Evolutionary conservation across 139 green algal species (phyloP).

Genomic region (Parachlorella kessleri): DNA sequence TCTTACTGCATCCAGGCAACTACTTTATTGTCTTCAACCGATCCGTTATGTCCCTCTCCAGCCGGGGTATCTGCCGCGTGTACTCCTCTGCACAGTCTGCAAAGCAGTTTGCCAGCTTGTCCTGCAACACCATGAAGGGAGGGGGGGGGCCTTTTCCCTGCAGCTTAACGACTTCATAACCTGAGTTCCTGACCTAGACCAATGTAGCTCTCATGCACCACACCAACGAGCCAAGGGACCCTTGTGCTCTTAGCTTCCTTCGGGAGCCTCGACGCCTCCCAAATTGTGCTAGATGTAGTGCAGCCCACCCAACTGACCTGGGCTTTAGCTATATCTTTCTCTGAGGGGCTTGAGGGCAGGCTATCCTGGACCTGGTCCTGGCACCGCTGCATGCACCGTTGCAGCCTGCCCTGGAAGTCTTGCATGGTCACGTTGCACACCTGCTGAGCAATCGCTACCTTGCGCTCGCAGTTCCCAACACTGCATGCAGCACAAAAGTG

Average conservation of each 20-base stretch:
- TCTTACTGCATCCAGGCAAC: no score
- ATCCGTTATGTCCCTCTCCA: conserved; percentile 20
- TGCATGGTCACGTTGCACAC: conserved; percentile 21
- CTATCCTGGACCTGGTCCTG: conserved; percentile 42
- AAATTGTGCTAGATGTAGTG: no score
- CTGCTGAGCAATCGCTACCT: conserved; percentile 26
- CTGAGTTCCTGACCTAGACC: no score
- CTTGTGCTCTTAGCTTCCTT: no score
- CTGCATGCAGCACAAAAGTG: background rate
- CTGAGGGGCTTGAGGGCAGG: conserved; percentile 27
- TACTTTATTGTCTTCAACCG: conserved; percentile 18
- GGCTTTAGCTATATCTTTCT: conserved; percentile 46
- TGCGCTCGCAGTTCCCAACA: conserved; percentile 21
- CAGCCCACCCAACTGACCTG: no score
- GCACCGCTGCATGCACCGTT: conserved; percentile 42
- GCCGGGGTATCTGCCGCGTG: conserved; percentile 38
- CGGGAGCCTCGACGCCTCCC: no score
- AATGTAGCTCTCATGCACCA: no score
- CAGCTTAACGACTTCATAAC: no score
- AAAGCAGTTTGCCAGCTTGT: conserved; percentile 34
- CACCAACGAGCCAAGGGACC: no score
- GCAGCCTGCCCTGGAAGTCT: conserved; percentile 45
- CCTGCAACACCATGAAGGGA: conserved; percentile 34
- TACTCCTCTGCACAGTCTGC: conserved; percentile 54
- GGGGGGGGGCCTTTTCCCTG: no score